phyloP scores from a whole-genome alignment of 164 flowering plant species.

The Umbilicus rupestris region DNA sequence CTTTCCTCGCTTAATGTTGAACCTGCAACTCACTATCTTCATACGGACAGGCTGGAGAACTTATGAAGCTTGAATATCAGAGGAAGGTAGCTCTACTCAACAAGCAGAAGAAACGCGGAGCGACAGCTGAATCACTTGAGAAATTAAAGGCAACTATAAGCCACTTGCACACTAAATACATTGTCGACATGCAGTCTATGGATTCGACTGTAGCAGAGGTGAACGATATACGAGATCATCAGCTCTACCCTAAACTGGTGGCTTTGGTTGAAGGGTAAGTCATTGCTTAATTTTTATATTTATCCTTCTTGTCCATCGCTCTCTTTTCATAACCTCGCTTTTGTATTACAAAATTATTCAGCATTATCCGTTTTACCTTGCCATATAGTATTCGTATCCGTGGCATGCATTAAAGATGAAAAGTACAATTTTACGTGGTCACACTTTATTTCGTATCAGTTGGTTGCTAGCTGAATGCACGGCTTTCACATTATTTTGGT shows the following conservation, averaged over 20 bases:
- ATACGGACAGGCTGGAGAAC: conserved; percentile 61
- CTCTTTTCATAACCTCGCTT: neutral
- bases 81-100: conserved; percentile 61
- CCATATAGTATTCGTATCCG: neutral
- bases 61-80: conserved; percentile 82
- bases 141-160: conserved; percentile 93
- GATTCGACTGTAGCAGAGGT: conserved; percentile 85
- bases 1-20: neutral
- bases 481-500: neutral
- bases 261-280: conserved; percentile 70
- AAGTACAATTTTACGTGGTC: too few species aligned
- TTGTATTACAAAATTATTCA: neutral
- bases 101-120: conserved; percentile 66
- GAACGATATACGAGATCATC: conserved; percentile 64
- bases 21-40: neutral
- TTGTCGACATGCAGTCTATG: conserved; percentile 90
- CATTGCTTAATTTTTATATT: neutral
- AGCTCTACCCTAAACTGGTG: conserved; percentile 75
- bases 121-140: conserved; percentile 56
- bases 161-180: conserved; percentile 84
- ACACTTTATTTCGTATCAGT: neutral
- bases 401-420: neutral
- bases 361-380: neutral
- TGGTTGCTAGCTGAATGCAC: neutral
- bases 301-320: neutral